A percentile compares a stretch with the other conserved stretches of the same genome.
These are phyloP conservation scores for Skeletonema marinoi DNA, from an alignment of 108 stramenopile species.

Conservation along the genomic window DNA sequence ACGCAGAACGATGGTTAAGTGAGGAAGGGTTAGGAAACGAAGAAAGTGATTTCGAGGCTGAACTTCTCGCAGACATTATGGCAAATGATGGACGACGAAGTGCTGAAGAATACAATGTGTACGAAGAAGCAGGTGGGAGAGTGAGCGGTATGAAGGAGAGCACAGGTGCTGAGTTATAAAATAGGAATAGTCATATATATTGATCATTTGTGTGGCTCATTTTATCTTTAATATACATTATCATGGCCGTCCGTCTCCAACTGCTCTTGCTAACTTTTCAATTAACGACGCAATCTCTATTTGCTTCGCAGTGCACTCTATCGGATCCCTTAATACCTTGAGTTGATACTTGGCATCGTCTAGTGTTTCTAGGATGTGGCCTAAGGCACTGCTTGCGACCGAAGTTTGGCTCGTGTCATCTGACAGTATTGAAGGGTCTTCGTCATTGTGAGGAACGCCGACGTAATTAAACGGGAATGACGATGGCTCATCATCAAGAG, in stretches of 20 bases:
- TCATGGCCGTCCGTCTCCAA: neutral
- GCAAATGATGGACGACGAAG: conserved; percentile 41
- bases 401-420: conserved; percentile 30
- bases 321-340: neutral
- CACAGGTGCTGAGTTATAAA: conserved; percentile 63
- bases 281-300: conserved; percentile 26
- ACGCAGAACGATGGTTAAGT: conserved; percentile 92
- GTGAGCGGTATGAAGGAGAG: conserved; percentile 82
- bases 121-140: conserved; percentile 81
- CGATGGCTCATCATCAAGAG: neutral
- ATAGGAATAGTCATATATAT: too few species aligned
- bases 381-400: conserved; percentile 18
- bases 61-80: conserved; percentile 82
- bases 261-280: conserved; percentile 28
- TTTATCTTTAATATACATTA: conserved; percentile 20
- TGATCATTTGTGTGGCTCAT: neutral
- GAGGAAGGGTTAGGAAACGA: conserved; percentile 92
- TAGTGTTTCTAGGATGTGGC: conserved; percentile 16
- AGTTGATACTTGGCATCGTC: conserved; percentile 33
- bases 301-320: conserved; percentile 17
- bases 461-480: neutral
- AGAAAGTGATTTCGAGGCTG: conserved; percentile 82
- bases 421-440: conserved; percentile 25
- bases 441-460: neutral
- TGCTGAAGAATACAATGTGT: conserved; percentile 70